phyloP scores from a whole-genome alignment of 805 yeast species.

The Citeromyces nyonsensis region DNA sequence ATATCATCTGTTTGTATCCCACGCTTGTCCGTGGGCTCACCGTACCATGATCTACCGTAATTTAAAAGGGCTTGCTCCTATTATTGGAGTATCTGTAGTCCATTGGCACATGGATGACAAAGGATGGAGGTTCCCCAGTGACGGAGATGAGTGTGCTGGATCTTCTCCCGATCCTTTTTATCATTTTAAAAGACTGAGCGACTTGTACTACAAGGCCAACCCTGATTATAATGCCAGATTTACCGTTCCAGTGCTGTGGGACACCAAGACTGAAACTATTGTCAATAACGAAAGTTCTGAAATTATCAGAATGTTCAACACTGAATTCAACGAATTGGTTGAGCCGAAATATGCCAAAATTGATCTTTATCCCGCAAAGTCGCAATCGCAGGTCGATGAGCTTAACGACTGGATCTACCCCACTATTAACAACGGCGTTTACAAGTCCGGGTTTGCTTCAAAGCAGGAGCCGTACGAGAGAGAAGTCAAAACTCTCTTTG shows the following conservation, averaged over 20 bases:
- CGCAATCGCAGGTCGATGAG: slow-evolving; percentile 50
- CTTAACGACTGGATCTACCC: slow-evolving; percentile 74
- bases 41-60: slow-evolving; percentile 60
- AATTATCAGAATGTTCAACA: slow-evolving; percentile 70
- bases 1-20: slow-evolving; percentile 76
- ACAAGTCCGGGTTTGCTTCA: slow-evolving; percentile 83
- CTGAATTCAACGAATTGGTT: slow-evolving; percentile 46
- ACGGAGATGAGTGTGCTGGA: slow-evolving; percentile 23
- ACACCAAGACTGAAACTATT: slow-evolving; percentile 63
- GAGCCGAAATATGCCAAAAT: slow-evolving; percentile 9
- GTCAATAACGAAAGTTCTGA: slow-evolving; percentile 90
- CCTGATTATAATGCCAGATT: slow-evolving; percentile 69
- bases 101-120: slow-evolving; percentile 81
- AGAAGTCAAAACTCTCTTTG: slow-evolving; percentile 48
- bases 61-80: slow-evolving; percentile 54
- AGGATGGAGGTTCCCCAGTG: slow-evolving; percentile 75
- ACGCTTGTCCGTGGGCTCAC: slow-evolving; percentile 96
- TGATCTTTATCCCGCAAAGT: slow-evolving; percentile 41
- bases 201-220: slow-evolving; percentile 62
- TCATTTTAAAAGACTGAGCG: slow-evolving; percentile 42
- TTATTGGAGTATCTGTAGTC: slow-evolving; percentile 62
- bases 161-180: slow-evolving; percentile 47
- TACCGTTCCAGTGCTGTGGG: slow-evolving; percentile 93
- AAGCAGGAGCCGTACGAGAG: slow-evolving; percentile 68
- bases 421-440: slow-evolving; percentile 82